Evolutionary conservation across 108 stramenopile species (phyloP), one percentile per base, ranked within the genome.

Genomic region (Cylindrotheca closterium): DNA sequence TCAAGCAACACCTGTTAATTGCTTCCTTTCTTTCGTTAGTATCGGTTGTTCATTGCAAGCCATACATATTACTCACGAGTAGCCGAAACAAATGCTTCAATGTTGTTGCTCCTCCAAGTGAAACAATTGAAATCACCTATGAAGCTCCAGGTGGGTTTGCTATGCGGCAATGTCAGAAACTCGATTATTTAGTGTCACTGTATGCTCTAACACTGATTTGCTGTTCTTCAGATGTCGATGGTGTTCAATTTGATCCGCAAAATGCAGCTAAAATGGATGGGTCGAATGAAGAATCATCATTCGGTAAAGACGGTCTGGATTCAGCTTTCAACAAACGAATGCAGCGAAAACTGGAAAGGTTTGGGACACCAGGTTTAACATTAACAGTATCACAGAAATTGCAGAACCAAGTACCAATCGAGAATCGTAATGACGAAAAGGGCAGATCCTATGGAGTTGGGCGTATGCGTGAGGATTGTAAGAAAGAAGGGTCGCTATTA

Each of bases 71-170:
- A 30, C 28, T 74, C 53, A 61, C 57, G 19, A 67, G 47, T 24
- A 67, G 65, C 19, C 65, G 73, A 58, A 62, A 65, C 30, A 74
- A 67, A 50, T 74, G 73, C 33, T 55, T 66, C 4, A 58, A 30
- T 19, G 73, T 74, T 17, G 45, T 74, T 47, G 73, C 65, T 15
- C 65, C 73, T 1, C 54, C 49, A 25, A 58, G 65, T 10, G 63
- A 74, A 62, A 54, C 52, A 23, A 55, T 74, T 30, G 33, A 22
- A 1, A 55, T 74, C 19, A 29, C 46, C 19, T 74, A 74, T 31
- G 37, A 74, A 34, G 73, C 65, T n/a, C 73, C 73, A 5, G 73
- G 73, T 74, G 56, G 45, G 73, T 34, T 51, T 21, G 5, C 8
- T 45, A n/a, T n/a, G n/a, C n/a, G n/a, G n/a, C n/a, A n/a, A n/a